Percentiles rank a stretch among this genome's conserved stretches.
Conservation (phyloP, 2,329 filamentous ascomycete species). For the Dactylellina drechsleri region DNA sequence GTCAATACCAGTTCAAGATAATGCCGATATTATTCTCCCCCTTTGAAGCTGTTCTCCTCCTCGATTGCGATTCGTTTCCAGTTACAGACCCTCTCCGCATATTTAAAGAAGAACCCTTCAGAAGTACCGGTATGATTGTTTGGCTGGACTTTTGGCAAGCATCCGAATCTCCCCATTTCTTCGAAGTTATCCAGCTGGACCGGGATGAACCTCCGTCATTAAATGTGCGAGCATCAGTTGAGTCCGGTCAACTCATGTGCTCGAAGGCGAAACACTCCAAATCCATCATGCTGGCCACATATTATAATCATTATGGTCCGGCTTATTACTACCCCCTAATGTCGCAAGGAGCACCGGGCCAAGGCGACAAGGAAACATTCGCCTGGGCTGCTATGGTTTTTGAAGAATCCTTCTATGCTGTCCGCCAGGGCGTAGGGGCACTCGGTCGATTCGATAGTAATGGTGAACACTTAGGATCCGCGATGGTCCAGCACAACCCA, state of each 20-base stretch:
- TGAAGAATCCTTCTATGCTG: background rate
- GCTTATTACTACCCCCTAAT: background rate
- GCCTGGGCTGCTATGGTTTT: constrained; percentile 1
- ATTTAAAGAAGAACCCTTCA: background rate
- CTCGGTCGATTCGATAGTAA: too few relatives aligned
- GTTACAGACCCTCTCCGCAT: background rate
- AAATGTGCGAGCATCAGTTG: background rate
- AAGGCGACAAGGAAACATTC: constrained; percentile 1
- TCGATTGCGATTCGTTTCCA: background rate
- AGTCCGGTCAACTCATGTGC: too few relatives aligned
- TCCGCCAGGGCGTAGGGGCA: background rate
- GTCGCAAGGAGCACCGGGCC: background rate
- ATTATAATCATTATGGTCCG: too few relatives aligned
- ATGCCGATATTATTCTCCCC: background rate
- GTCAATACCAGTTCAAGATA: too few relatives aligned
- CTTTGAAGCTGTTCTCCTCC: background rate
- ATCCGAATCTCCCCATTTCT: constrained; percentile 2
- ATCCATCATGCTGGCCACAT: too few relatives aligned
- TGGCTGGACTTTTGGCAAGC: constrained; percentile 1
- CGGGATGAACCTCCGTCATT: background rate
- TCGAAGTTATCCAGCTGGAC: background rate
- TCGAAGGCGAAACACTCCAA: too few relatives aligned
- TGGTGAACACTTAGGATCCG: too few relatives aligned
- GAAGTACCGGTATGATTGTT: constrained; percentile 1
- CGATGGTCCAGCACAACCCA: too few relatives aligned